Evolutionary conservation across 176 grass and related monocot species (phyloP).

Genomic region (Puccinellia tenuiflora): DNA sequence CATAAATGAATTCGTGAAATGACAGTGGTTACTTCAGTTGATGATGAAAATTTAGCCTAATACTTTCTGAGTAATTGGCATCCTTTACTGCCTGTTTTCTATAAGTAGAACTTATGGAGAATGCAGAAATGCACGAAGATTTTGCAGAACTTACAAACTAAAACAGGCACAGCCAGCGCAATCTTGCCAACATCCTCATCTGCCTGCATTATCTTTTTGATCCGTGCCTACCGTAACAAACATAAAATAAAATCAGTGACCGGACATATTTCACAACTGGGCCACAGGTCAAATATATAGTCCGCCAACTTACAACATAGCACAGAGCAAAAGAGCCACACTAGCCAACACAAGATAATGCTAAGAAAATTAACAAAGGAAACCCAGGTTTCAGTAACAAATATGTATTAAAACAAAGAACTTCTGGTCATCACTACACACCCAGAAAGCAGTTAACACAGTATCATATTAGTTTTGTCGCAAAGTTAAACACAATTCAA

Average conservation of each 20-base stretch:
- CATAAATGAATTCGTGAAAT: neutral
- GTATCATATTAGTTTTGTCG: neutral
- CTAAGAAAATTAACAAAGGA: neutral
- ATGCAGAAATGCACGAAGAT: neutral
- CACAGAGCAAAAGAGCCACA: conserved; percentile 2
- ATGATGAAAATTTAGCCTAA: neutral
- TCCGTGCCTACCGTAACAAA: conserved; percentile 60
- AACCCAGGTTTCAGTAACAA: neutral
- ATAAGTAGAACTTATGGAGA: neutral
- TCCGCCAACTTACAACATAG: neutral
- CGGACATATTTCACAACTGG: neutral
- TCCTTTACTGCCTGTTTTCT: neutral
- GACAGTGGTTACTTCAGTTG: neutral
- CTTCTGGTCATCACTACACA: neutral
- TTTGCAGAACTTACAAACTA: conserved; percentile 77
- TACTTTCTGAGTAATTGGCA: neutral
- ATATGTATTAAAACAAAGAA: neutral
- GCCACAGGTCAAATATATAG: conserved; percentile 15
- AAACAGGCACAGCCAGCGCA: conserved; percentile 89
- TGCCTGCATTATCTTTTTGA: conserved; percentile 99
- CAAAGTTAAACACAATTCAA: neutral
- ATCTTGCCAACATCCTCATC: conserved; percentile 99
- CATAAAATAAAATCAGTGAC: conserved; percentile 7
- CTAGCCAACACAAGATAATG: neutral
- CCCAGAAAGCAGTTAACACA: neutral